Evolutionary conservation across 164 flowering plant species (phyloP), one percentile per base, ranked within the genome.

Genomic region (Platanus orientalis): DNA sequence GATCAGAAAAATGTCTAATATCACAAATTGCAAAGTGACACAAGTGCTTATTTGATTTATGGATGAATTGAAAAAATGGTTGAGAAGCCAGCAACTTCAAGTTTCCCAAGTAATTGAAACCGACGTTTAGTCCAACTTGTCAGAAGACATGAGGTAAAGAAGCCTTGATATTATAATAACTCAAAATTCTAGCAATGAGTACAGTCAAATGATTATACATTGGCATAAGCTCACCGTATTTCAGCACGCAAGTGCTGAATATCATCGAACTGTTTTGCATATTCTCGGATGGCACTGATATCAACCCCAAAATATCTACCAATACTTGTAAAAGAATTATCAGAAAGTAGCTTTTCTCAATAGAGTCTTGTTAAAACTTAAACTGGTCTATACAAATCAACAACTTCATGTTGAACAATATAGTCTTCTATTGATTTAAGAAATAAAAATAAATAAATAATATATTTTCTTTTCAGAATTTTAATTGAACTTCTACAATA

Each of bases 301-400:
- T 94, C 96, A 60, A 94, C 90, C 20, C 85, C 82, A 74, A 94
- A 94, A 67, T 94, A 93, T 76, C 96, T 93, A 63, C 66, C 57
- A 40, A 54, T 2, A 39, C 28, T 58, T 32, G 78, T 89, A 32
- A 87, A 81, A 81, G 80, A 78, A 58, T 23, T 24, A 25, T 23
- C 28, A 25, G 30, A 49, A n/a, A 44, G 51, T 56, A 50, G 30
- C 20, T 44, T 64, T 61, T n/a, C 23, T 26, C 24, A 21, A 29
- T n/a, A n/a, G 39, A 48, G 24, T 21, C 2, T 23, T 49, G 12
- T 45, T 7, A 36, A 36, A 36, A 27, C 24, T 34, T 14, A 34
- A 49, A 65, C 56, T 5, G 23, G 27, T n/a, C n/a, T 14, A n/a
- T 19, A 20, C 40, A 30, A 32, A 39, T 21, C n/a, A 3, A 28